These are phyloP conservation scores for Penicillium mononematosum DNA, from an alignment of 495 filamentous ascomycete species.

Conservation along the genomic window DNA sequence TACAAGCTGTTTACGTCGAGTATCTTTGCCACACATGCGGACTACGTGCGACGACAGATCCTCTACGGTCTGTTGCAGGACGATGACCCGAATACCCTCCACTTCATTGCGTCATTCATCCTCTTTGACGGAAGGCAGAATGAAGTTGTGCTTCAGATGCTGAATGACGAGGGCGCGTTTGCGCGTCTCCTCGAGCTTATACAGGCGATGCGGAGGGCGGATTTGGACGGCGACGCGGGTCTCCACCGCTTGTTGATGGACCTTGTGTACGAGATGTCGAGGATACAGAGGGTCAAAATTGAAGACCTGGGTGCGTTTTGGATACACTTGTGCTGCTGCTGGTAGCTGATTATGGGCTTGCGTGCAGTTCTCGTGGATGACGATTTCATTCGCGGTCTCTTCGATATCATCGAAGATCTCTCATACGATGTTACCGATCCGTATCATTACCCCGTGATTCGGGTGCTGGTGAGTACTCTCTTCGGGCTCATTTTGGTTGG, in stretches of 20 bases:
- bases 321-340: background rate
- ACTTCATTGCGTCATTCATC: constrained; percentile 82
- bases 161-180: constrained; percentile 85
- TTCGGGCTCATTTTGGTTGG: background rate
- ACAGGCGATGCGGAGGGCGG: constrained; percentile 57
- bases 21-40: constrained; percentile 69
- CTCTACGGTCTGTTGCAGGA: constrained; percentile 89
- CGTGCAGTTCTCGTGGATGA: constrained; percentile 68
- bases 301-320: constrained; percentile 68
- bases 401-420: constrained; percentile 82
- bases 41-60: constrained; percentile 91
- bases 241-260: constrained; percentile 83
- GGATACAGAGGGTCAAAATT: constrained; percentile 76
- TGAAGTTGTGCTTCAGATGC: constrained; percentile 75
- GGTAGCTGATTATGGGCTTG: constrained; percentile 3
- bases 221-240: constrained; percentile 61
- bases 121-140: constrained; percentile 83
- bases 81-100: constrained; percentile 74
- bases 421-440: constrained; percentile 91
- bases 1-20: constrained; percentile 74
- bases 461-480: constrained; percentile 69
- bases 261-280: constrained; percentile 94
- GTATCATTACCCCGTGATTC: constrained; percentile 93
- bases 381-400: constrained; percentile 77
- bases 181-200: constrained; percentile 80